Evolutionary conservation across 2,329 filamentous ascomycete species (phyloP).

Genomic region (Incumbomyces lentus): DNA sequence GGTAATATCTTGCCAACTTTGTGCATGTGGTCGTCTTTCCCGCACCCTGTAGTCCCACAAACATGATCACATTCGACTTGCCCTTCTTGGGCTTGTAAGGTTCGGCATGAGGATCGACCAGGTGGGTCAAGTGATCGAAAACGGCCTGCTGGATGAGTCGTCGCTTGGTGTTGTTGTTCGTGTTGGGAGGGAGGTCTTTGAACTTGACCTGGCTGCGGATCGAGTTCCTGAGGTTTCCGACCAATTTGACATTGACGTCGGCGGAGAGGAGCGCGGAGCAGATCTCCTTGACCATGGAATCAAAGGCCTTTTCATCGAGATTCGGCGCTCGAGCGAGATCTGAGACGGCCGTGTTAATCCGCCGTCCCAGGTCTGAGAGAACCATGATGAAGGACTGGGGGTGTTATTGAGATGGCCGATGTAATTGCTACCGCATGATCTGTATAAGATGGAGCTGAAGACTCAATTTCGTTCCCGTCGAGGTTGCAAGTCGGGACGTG

Average conservation of each 20-base stretch:
- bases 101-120: conserved; percentile 91
- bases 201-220: conserved; percentile 90
- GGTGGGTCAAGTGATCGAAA: conserved; percentile 89
- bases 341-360: conserved; percentile 92
- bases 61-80: conserved; percentile 96
- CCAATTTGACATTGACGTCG: conserved; percentile 93
- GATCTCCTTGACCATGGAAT: conserved; percentile 97
- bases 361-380: conserved; percentile 95
- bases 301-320: conserved; percentile 96
- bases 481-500: background rate
- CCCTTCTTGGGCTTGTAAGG: conserved; percentile 96
- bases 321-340: conserved; percentile 87
- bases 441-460: background rate
- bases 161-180: conserved; percentile 72
- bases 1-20: conserved; percentile 90
- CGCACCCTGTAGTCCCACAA: conserved; percentile 92
- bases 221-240: conserved; percentile 81
- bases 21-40: conserved; percentile 98
- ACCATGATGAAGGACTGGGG: conserved; percentile 56
- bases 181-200: conserved; percentile 76
- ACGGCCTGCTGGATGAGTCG: conserved; percentile 95
- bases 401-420: background rate
- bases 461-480: background rate
- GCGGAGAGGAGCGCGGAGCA: conserved; percentile 90
- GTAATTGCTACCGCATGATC: background rate